Conservation (phyloP, 179 eudicot species). For the Sideroxylon spinosum region DNA sequence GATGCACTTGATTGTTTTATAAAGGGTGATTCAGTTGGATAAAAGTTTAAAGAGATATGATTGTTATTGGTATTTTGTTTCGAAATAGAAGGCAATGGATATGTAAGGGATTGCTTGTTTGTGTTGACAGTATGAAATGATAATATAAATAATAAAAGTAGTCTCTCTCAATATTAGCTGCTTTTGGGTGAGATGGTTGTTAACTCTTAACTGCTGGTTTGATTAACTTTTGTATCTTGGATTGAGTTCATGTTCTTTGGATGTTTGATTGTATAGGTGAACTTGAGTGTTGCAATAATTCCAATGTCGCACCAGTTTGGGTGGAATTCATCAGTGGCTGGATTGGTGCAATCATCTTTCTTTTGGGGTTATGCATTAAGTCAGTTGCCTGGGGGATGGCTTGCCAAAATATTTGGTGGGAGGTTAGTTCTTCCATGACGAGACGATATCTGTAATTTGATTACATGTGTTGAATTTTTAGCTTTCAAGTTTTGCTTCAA, state of each 20-base stretch:
- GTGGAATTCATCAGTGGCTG: slow-evolving; percentile 88
- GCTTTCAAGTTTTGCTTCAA: background rate
- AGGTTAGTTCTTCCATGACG: slow-evolving; percentile 53
- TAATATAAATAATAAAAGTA: too few species aligned
- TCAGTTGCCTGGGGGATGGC: slow-evolving; percentile 98
- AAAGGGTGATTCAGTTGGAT: too few species aligned
- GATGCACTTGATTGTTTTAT: too few species aligned
- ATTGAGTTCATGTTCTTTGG: background rate
- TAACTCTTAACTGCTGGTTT: background rate
- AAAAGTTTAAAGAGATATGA: too few species aligned
- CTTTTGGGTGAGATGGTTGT: too few species aligned
- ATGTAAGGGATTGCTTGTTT: background rate
- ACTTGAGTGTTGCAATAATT: slow-evolving; percentile 92
- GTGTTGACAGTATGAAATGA: too few species aligned
- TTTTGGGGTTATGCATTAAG: slow-evolving; percentile 98
- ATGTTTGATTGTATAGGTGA: slow-evolving; percentile 49
- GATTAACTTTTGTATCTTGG: background rate
- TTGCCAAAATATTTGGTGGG: slow-evolving; percentile 87
- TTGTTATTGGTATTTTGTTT: too few species aligned
- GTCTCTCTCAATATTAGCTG: too few species aligned
- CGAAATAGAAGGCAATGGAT: background rate
- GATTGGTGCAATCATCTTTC: slow-evolving; percentile 95
- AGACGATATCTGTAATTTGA: slow-evolving; percentile 1
- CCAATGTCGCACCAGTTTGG: slow-evolving; percentile 99
- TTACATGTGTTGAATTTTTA: background rate